Evolutionary conservation across 495 filamentous ascomycete species (phyloP), one percentile per base, ranked within the genome.

Genomic region (Emericellopsis terricola): DNA sequence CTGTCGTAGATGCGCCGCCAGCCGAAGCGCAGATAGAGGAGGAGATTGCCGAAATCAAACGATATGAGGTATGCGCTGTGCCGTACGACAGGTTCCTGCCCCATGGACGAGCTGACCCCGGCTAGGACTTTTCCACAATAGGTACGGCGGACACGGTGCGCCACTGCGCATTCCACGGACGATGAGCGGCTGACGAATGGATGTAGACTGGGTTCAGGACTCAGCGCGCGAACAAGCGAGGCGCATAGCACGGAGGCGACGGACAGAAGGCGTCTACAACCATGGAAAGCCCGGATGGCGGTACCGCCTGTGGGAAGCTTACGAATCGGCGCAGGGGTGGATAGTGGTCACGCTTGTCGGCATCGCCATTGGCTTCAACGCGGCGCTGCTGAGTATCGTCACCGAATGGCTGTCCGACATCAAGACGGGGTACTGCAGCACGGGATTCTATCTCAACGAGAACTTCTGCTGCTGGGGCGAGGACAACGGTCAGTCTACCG

Each of bases 391-490:
- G 33, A 97, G 93, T 51, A 96, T 97, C 41, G 69, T 89, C 35
- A 96, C 89, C 15, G 89, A 97, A 49, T 97, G 89, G 89, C 55
- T 97, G 29, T 81, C 84, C 34, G 89, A 97, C 57, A 75, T 94
- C 47, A 96, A 96, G 58, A 66, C 86, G 33, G 89, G 89, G 17
- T 75, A 92, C 54, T 97, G 89, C 60, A 80, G 73, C 2, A 94
- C 85, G 2, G 87, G 77, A 20, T 97, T 96, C 55, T 97, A 97
- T 54, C 63, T 97, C 13, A 97, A 97, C 58, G 83, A 97, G 62
- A 78, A 78, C 48, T 97, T 97, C 52, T 97, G 89, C 57, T 97
- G 89, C 53, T 96, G 87, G 89, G 89, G 91, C 7, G 77, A 86
- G 20, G 87, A 94, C 44, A 78, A 75, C 49, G 81, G 77, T 79